Percentiles rank a stretch among this genome's conserved stretches.
These are phyloP conservation scores for Raphanus raphanistrum DNA, from an alignment of 345 rosid species.

Conservation along the genomic window DNA sequence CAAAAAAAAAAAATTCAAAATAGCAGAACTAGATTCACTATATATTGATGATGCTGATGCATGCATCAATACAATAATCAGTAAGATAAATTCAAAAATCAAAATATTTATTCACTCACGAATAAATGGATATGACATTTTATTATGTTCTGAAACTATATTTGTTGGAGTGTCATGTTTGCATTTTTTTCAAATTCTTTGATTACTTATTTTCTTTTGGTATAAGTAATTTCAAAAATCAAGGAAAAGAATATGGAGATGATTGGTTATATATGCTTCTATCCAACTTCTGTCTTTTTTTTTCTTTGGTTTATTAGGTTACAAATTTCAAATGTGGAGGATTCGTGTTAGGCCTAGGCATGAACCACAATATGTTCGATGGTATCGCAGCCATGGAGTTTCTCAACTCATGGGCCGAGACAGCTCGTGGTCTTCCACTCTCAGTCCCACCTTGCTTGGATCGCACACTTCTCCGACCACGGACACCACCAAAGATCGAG, in stretches of 20 bases:
- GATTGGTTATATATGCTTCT: neutral
- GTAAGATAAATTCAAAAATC: neutral
- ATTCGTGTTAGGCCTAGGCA: slow-evolving; percentile 64
- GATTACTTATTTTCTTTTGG: neutral
- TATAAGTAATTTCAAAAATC: neutral
- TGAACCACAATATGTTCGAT: slow-evolving; percentile 88
- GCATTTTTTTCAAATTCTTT: neutral
- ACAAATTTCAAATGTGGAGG: slow-evolving; percentile 86
- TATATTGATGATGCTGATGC: neutral
- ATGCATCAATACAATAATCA: neutral
- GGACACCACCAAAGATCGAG: slow-evolving; percentile 57
- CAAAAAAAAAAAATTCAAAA: neutral
- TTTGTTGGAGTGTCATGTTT: neutral
- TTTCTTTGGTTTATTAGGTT: slow-evolving; percentile 46
- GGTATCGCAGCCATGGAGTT: slow-evolving; percentile 88
- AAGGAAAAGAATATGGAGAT: neutral
- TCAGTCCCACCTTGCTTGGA: slow-evolving; percentile 62
- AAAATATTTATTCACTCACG: neutral
- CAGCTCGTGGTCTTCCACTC: slow-evolving; percentile 72
- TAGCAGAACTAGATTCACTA: neutral
- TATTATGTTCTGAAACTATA: neutral
- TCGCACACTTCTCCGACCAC: slow-evolving; percentile 56
- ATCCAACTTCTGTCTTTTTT: neutral
- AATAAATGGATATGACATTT: neutral
- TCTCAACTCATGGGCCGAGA: slow-evolving; percentile 82